Conservation (phyloP, 2,329 filamentous ascomycete genomes). For the Drechslerella dactyloides region DNA sequence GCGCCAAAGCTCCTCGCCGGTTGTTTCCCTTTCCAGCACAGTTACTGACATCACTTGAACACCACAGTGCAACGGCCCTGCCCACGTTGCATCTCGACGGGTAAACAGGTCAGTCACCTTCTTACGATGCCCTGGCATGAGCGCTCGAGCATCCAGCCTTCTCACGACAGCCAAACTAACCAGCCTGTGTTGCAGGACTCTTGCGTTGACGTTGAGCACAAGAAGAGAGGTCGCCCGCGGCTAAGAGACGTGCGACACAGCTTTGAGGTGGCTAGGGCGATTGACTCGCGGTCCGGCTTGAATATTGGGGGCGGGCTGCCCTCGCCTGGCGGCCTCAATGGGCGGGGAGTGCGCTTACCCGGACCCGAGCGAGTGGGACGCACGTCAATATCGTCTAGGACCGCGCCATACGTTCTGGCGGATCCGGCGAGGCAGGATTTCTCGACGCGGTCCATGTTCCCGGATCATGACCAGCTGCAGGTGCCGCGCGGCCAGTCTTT, state of each 20-base stretch:
- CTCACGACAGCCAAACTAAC: constrained; percentile 14
- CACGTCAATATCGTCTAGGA: constrained; percentile 50
- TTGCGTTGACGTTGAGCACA: constrained; percentile 83
- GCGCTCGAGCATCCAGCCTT: not conserved
- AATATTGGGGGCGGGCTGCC: constrained; percentile 40
- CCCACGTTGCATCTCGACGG: constrained; percentile 76
- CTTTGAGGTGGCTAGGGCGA: constrained; percentile 56
- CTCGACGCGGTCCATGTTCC: constrained; percentile 41
- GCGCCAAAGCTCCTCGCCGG: constrained; percentile 20
- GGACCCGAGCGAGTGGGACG: constrained; percentile 48
- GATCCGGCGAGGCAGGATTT: constrained; percentile 48
- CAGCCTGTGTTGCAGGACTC: constrained; percentile 65
- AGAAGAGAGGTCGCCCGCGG: constrained; percentile 79
- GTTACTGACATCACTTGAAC: constrained; percentile 9
- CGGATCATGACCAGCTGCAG: constrained; percentile 63
- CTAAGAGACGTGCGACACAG: constrained; percentile 71
- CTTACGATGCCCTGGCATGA: constrained; percentile 1
- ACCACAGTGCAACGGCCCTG: constrained; percentile 74
- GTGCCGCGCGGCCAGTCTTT: constrained; percentile 57
- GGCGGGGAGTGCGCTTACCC: constrained; percentile 49
- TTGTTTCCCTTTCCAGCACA: constrained; percentile 30
- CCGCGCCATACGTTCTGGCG: constrained; percentile 44
- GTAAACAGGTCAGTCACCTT: constrained; percentile 66
- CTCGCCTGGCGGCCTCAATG: constrained; percentile 44
- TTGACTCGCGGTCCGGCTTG: constrained; percentile 50